Evolutionary conservation across 1,139 yeast genomes (phyloP), one percentile per base, ranked within the genome.

Genomic region (Zygoascus sp.): DNA sequence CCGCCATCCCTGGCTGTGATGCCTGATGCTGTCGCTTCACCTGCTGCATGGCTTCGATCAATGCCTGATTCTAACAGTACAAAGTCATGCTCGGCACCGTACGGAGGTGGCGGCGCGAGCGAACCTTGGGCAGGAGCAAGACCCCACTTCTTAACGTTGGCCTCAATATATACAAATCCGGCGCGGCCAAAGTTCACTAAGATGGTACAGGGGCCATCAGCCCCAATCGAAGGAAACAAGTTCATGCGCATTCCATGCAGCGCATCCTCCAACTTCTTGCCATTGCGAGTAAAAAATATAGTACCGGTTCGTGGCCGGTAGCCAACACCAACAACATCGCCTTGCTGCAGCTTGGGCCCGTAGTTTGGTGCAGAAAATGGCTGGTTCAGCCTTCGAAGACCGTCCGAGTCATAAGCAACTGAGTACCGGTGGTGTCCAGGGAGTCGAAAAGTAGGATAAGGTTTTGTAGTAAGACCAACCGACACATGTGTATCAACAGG

Each of bases 111-210:
- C 2, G 88, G 83, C 2, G 88, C 88, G 50, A 83, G 73, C 1
- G 78, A 74, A 1, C 90, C 92, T 49, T 71, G 80, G 36, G 79
- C 76, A 40, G 85, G 83, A 22, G 96, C 95, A 57, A 92, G 83
- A 2, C 96, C 96, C 74, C 95, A 87, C 64, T 89, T 90, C 58
- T 88, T 77, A 25, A 88, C 96, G 64, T 92, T 90, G 5, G 97
- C 97, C 65, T 92, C 97, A 50, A 92, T 87, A 72, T 86, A 90
- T 1, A 92, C 96, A 67, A 81, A 92, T 1, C 97, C 98, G 42
- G 81, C 69, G 61, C 89, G 96, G 1, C 98, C 98, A 49, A 92
- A 68, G 63, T 92, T 92, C 11, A 85, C 90, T 57, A 83, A 84
- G 45, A 92, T 76, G 53, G 81, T 64, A 65, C 95, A 79, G 48